Evolutionary conservation across 2,329 filamentous ascomycete species (phyloP).

Genomic region (Lecanicillium sp.): DNA sequence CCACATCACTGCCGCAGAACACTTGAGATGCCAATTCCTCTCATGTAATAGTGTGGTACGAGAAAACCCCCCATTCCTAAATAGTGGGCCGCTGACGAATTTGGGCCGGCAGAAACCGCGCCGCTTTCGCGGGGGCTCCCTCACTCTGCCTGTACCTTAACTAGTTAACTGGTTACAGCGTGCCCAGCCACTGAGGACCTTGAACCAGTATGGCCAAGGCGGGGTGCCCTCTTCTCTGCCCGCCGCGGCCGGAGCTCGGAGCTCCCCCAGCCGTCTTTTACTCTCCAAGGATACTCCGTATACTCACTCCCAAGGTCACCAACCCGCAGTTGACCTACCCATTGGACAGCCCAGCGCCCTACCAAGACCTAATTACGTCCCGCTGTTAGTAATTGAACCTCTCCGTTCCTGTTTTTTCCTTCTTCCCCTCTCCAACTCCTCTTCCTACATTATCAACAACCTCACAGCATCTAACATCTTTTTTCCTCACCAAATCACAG

Average conservation of each 20-base stretch:
- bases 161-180: no score
- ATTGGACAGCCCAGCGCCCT: neutral
- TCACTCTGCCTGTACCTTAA: no score
- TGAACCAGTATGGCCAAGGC: neutral
- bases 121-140: constrained; percentile 9
- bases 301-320: no score
- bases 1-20: neutral
- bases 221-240: neutral
- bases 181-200: neutral
- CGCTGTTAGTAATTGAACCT: constrained; percentile 1
- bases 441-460: neutral
- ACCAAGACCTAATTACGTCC: constrained; percentile 8
- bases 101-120: constrained; percentile 18
- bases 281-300: neutral
- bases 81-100: constrained; percentile 9
- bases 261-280: neutral
- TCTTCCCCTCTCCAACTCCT: neutral
- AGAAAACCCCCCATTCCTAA: constrained; percentile 3
- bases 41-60: constrained; percentile 15
- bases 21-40: neutral
- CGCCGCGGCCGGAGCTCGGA: constrained; percentile 11
- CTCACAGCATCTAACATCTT: neutral
- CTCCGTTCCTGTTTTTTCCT: neutral
- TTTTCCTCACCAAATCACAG: constrained; percentile 13
- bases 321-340: no score